Evolutionary conservation across 1,139 yeast genomes (phyloP), one percentile per base, ranked within the genome.

Genomic region (Candida sanyaensis): DNA sequence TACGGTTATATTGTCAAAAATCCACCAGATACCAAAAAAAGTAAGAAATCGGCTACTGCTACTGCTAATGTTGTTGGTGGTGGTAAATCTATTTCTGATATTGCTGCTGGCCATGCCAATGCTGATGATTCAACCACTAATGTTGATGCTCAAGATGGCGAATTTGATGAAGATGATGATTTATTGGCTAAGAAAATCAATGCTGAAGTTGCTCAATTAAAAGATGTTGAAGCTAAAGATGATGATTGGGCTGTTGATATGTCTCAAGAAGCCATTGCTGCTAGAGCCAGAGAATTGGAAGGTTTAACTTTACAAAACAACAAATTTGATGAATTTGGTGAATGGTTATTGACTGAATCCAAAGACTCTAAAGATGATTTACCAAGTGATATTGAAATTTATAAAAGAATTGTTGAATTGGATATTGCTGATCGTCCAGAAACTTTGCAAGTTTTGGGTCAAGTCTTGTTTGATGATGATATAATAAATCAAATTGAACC

Each of bases 221-320:
- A 77, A 53, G 80, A 81, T 50, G 83, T 87, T 49, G 85, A 83
- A 56, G 79, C 80, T 44, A 83, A 83, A 55, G 97, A 91, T 63
- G 97, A 89, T 59, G 96, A 90, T 56, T 93, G 99, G 99, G 91
- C 98, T 21, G 97, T 92, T 45, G 99, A 93, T 67, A 88, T 93
- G 83, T 88, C 97, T 45, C 96, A 88, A 65, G 99, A 91, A 69
- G 99, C 99, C 47, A 90, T 95, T 58, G 87, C 88, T 63, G 91
- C 89, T 39, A 88, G 99, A 72, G 97, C 96, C 48, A 77, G 84
- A 62, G 96, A 88, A 64, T 78, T 92, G 55, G 96, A 91, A 69
- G 86, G 82, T 41, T 60, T 81, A 53, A 64, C 70, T 37, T 68
- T 81, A 64, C 69, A 69, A 42, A 71, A 68, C 47, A 68, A 68